Evolutionary conservation across 2,329 filamentous ascomycete species (phyloP).

Genomic region (Pyricularia sp.): DNA sequence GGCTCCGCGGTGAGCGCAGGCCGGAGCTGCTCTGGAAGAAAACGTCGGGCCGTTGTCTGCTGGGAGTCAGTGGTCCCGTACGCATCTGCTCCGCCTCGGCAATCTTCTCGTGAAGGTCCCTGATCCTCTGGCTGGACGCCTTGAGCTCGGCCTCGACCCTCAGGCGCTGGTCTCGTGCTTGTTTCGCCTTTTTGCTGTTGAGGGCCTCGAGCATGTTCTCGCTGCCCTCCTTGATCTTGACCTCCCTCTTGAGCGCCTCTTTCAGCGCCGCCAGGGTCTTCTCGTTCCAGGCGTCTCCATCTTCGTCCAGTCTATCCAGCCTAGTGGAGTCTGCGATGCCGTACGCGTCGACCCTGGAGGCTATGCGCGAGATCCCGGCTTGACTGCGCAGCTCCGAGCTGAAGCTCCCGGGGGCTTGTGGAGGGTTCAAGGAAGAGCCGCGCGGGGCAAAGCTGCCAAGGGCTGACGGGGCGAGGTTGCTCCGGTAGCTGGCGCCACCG

Average conservation of each 20-base stretch:
- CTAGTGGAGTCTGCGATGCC: slow-evolving; percentile 12
- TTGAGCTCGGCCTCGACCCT: slow-evolving; percentile 82
- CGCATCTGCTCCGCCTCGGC: slow-evolving; percentile 47
- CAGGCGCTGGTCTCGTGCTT: slow-evolving; percentile 75
- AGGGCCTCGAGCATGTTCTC: slow-evolving; percentile 96
- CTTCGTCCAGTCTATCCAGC: slow-evolving; percentile 54
- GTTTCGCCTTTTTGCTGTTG: slow-evolving; percentile 90
- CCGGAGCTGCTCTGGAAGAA: slow-evolving; percentile 31
- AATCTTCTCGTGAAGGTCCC: slow-evolving; percentile 50
- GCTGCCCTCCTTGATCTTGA: slow-evolving; percentile 95
- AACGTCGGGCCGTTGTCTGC: slow-evolving; percentile 39
- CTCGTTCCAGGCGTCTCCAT: slow-evolving; percentile 47
- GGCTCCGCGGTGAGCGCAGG: slow-evolving; percentile 48
- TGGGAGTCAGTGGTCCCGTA: slow-evolving; percentile 41
- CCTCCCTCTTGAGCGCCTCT: slow-evolving; percentile 85
- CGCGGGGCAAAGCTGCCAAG: slow-evolving; percentile 54
- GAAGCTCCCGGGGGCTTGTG: slow-evolving; percentile 73
- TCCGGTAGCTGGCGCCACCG: slow-evolving; percentile 25
- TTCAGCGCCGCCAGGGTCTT: slow-evolving; percentile 66
- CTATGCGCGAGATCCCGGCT: slow-evolving; percentile 55
- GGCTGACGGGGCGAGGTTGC: slow-evolving; percentile 36
- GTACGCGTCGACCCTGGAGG: slow-evolving; percentile 42
- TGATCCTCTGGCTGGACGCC: slow-evolving; percentile 69
- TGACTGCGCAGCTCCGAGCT: slow-evolving; percentile 75
- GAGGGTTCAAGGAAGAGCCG: slow-evolving; percentile 60